Conservation (phyloP, 768 basidiomycete species). For the Lactarius indigo region DNA sequence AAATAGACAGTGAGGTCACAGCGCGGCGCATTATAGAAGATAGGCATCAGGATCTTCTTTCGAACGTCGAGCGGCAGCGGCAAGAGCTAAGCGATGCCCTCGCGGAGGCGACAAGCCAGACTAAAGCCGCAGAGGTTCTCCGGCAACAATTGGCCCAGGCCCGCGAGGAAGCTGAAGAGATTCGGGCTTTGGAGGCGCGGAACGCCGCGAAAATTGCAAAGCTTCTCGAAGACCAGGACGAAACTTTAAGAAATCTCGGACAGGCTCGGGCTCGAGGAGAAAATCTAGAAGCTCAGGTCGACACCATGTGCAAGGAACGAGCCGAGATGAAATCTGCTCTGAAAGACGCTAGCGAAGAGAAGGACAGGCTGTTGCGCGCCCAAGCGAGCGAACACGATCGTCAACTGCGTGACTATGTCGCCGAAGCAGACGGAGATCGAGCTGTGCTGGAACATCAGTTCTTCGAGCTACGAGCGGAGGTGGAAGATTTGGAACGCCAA, state of each 20-base stretch:
- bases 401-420: constrained; percentile 79
- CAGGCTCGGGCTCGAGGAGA: constrained; percentile 72
- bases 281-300: constrained; percentile 72
- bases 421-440: constrained; percentile 90
- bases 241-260: constrained; percentile 64
- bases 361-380: constrained; percentile 67
- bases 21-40: constrained; percentile 62
- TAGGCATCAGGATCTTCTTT: constrained; percentile 53
- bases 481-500: constrained; percentile 59
- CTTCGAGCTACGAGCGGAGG: constrained; percentile 60
- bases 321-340: constrained; percentile 66
- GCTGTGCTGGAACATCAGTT: constrained; percentile 90
- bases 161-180: constrained; percentile 59
- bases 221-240: constrained; percentile 74
- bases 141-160: constrained; percentile 63
- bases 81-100: constrained; percentile 54
- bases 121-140: constrained; percentile 52
- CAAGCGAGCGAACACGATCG: constrained; percentile 70
- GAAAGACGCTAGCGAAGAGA: constrained; percentile 66
- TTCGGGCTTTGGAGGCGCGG: constrained; percentile 61
- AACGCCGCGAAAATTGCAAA: constrained; percentile 60
- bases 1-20: constrained; percentile 60
- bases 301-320: constrained; percentile 65
- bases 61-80: constrained; percentile 54
- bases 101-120: constrained; percentile 65